These are phyloP conservation scores for Carpinus fangiana DNA, from an alignment of 306 rosid species.

Conservation along the genomic window DNA sequence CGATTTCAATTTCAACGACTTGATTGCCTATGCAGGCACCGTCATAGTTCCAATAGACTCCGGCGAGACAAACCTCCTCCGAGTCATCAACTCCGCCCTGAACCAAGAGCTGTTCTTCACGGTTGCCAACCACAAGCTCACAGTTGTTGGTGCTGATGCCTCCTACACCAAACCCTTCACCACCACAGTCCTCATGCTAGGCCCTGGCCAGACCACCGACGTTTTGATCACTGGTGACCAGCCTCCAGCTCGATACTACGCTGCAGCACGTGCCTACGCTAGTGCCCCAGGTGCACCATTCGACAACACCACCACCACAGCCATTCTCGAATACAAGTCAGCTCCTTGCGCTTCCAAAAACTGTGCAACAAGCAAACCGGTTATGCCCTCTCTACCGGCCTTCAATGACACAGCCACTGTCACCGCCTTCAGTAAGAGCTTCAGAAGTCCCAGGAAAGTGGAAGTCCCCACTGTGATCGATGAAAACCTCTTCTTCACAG, in stretches of 20 bases:
- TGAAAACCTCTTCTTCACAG: conserved; percentile 67
- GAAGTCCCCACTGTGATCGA: conserved; percentile 72
- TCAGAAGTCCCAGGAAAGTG: conserved; percentile 55
- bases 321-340: conserved; percentile 69
- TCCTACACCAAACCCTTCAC: conserved; percentile 85
- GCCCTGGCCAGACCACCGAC: conserved; percentile 97
- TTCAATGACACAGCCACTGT: conserved; percentile 79
- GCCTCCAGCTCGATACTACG: conserved; percentile 63
- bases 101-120: conserved; percentile 77
- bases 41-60: conserved; percentile 48
- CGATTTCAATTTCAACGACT: neutral
- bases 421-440: conserved; percentile 60
- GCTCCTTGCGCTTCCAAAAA: conserved; percentile 53
- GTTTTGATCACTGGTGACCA: conserved; percentile 76
- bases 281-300: conserved; percentile 75
- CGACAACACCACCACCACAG: conserved; percentile 89
- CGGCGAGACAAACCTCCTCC: conserved; percentile 76
- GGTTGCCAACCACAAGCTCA: conserved; percentile 78
- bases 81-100: conserved; percentile 76
- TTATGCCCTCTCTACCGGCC: conserved; percentile 68
- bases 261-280: conserved; percentile 77
- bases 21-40: conserved; percentile 50
- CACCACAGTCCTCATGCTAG: conserved; percentile 72
- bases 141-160: conserved; percentile 86
- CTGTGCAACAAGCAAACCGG: conserved; percentile 40